A percentile compares a stretch with the other conserved stretches of the same genome.
phyloP scores from a whole-genome alignment of 768 basidiomycete species.

The Termitomyces eurrhizus region DNA sequence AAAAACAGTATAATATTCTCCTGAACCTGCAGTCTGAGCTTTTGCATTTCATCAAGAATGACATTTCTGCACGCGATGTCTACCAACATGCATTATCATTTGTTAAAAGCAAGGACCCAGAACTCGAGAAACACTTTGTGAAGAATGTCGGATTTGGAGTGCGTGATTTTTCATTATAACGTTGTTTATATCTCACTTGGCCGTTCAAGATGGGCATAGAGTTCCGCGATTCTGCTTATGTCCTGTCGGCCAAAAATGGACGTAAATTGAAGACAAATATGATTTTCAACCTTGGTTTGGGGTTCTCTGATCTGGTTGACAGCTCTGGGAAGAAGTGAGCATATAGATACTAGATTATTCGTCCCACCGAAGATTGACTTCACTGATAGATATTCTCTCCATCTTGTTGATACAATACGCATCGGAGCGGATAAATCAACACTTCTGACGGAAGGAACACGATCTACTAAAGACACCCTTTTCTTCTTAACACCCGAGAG shows the following conservation, averaged over 20 bases:
- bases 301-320: constrained; percentile 81
- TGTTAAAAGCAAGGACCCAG: constrained; percentile 74
- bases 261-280: constrained; percentile 72
- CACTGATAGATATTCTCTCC: constrained; percentile 70
- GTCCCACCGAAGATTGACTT: constrained; percentile 1
- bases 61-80: constrained; percentile 71
- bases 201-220: constrained; percentile 82
- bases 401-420: constrained; percentile 85
- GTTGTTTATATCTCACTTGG: background rate
- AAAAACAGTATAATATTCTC: constrained; percentile 78
- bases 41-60: constrained; percentile 74
- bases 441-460: constrained; percentile 81
- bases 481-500: constrained; percentile 74
- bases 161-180: constrained; percentile 22
- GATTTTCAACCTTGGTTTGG: constrained; percentile 82
- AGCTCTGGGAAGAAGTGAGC: constrained; percentile 72
- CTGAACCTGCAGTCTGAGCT: constrained; percentile 76
- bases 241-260: constrained; percentile 77
- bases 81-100: constrained; percentile 71
- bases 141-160: constrained; percentile 93
- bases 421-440: constrained; percentile 62
- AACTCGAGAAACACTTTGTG: constrained; percentile 77
- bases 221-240: constrained; percentile 85
- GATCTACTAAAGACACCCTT: constrained; percentile 80
- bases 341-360: background rate